phyloP scores from a whole-genome alignment of 345 rosid genomes.

The Ceriops decandra region DNA sequence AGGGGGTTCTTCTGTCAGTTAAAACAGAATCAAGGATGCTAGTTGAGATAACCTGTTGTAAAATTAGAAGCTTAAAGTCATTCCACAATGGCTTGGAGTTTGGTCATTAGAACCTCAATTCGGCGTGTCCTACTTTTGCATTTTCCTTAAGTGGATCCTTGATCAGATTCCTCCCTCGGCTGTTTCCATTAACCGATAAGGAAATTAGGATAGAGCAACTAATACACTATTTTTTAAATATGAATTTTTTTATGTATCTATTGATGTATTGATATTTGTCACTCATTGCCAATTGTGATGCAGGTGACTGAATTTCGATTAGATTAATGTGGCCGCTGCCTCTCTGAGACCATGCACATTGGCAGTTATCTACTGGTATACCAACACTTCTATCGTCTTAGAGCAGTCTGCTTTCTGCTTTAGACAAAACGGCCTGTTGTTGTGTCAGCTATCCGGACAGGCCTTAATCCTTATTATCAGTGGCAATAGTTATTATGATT shows the following conservation, averaged over 20 bases:
- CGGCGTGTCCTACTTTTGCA: constrained; percentile 4
- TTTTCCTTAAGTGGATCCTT: constrained; percentile 23
- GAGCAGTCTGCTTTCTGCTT: background rate
- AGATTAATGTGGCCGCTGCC: background rate
- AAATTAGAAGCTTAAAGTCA: constrained; percentile 5
- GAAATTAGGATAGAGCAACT: constrained; percentile 37
- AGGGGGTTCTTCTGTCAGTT: background rate
- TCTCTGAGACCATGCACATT: background rate
- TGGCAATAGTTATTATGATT: background rate
- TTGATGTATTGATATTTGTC: background rate
- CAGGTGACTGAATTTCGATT: background rate
- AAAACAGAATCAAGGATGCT: background rate
- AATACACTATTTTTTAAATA: background rate
- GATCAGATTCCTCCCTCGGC: constrained; percentile 26
- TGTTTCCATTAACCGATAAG: constrained; percentile 18
- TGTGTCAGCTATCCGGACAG: no score
- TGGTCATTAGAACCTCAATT: background rate
- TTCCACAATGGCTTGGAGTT: constrained; percentile 3
- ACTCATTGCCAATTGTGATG: no score
- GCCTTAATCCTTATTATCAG: background rate
- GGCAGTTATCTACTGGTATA: background rate
- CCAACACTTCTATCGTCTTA: background rate
- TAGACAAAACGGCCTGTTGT: no score
- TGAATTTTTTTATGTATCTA: background rate
- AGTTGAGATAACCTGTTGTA: constrained; percentile 1